phyloP scores from a whole-genome alignment of 2,329 filamentous ascomycete species.

The Pseudocercospora fijiensis region DNA sequence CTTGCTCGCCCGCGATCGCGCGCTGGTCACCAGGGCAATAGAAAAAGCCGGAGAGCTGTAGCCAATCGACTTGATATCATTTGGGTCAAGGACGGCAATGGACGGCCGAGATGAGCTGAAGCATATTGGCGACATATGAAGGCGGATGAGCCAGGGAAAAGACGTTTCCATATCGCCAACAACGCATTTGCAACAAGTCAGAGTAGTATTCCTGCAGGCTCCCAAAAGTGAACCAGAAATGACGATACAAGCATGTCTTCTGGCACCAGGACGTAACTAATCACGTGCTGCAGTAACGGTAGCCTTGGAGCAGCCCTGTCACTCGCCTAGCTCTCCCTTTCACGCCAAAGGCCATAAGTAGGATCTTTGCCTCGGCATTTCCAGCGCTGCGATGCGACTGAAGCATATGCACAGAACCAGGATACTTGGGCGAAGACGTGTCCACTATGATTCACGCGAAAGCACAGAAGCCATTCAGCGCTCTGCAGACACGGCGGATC shows the following conservation, averaged over 20 bases:
- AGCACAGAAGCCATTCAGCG: too few relatives aligned
- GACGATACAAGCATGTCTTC: background rate
- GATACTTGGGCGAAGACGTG: slow-evolving; percentile 20
- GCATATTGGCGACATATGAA: background rate
- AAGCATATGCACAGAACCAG: slow-evolving; percentile 14
- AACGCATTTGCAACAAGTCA: fast-evolving
- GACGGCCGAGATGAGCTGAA: too few relatives aligned
- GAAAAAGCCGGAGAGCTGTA: too few relatives aligned
- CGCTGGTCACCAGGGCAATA: too few relatives aligned
- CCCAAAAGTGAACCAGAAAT: background rate
- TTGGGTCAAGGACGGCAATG: too few relatives aligned
- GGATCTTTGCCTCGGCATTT: slow-evolving; percentile 46
- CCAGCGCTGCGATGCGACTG: slow-evolving; percentile 10
- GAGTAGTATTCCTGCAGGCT: background rate
- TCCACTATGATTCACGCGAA: too few relatives aligned
- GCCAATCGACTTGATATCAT: too few relatives aligned
- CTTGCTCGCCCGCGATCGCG: too few relatives aligned
- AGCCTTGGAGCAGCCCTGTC: slow-evolving; percentile 45
- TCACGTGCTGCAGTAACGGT: slow-evolving; percentile 39
- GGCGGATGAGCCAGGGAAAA: too few relatives aligned
- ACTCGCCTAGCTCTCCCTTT: slow-evolving; percentile 40
- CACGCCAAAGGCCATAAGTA: slow-evolving; percentile 39
- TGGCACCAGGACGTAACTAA: slow-evolving; percentile 16
- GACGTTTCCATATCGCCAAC: background rate
- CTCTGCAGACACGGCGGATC: too few relatives aligned